Evolutionary conservation across 371 early-diverging fungal species (phyloP).

Genomic region (Mucor saturninus): DNA sequence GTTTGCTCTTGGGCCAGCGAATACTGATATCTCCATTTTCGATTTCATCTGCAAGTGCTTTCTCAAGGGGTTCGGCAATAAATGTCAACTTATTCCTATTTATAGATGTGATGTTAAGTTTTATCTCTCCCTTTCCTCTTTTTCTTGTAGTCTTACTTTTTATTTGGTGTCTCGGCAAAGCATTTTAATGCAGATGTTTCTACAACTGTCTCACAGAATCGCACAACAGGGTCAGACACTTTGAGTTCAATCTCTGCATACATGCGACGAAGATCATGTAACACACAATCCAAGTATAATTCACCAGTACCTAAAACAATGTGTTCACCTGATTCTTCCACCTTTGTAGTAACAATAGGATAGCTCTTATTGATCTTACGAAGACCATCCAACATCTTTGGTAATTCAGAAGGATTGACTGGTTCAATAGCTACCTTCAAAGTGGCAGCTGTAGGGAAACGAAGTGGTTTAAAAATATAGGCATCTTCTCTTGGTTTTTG

Average conservation of each 20-base stretch:
- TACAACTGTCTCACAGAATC: conserved; percentile 95
- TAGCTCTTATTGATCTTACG: conserved; percentile 95
- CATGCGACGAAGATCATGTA: conserved; percentile 93
- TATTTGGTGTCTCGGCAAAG: conserved; percentile 97
- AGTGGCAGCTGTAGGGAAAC: conserved; percentile 83
- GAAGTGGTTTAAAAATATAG: conserved; percentile 86
- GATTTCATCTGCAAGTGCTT: conserved; percentile 90
- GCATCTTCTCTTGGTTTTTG: conserved; percentile 66
- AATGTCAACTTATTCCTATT: conserved; percentile 91
- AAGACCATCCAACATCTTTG: conserved; percentile 96
- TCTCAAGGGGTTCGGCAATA: conserved; percentile 94
- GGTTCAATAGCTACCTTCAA: conserved; percentile 97
- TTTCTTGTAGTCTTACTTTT: conserved; percentile 63
- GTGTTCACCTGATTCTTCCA: conserved; percentile 94
- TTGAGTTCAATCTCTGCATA: conserved; percentile 96
- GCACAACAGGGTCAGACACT: conserved; percentile 95
- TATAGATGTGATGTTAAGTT: not conserved
- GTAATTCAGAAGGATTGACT: conserved; percentile 94
- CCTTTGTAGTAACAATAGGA: conserved; percentile 89
- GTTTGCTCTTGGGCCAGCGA: conserved; percentile 75
- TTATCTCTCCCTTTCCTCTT: not conserved
- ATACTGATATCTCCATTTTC: conserved; percentile 76
- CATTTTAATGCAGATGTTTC: conserved; percentile 94
- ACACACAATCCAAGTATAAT: conserved; percentile 92
- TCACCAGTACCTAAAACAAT: conserved; percentile 94